Percentiles rank a stretch among this genome's conserved stretches.
Conservation (phyloP, 192 early-diverging fungal species). For the Rhizoclosmatium globosum region DNA sequence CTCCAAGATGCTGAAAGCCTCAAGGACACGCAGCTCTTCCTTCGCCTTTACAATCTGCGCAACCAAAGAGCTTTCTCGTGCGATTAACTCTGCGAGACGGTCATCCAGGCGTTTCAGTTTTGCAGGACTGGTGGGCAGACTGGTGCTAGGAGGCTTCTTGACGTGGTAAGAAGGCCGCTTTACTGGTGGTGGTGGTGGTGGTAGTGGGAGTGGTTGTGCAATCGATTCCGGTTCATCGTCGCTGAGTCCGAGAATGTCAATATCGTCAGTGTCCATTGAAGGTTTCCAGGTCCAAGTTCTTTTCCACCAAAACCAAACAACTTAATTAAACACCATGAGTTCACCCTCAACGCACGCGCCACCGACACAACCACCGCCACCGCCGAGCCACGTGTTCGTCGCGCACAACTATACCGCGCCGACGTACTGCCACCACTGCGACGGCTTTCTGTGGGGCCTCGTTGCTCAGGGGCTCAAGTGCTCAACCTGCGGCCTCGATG, state of each 20-base stretch:
- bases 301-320: no score
- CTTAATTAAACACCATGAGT: neutral
- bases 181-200: no score
- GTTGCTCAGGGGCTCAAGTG: conserved; percentile 72
- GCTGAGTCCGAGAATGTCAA: conserved; percentile 18
- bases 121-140: neutral
- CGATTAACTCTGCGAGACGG: neutral
- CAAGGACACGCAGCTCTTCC: neutral
- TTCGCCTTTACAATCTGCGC: neutral
- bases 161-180: no score
- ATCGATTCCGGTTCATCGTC: neutral
- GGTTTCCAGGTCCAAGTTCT: neutral
- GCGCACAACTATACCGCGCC: conserved; percentile 63
- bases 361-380: neutral
- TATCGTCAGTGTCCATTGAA: neutral
- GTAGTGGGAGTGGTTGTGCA: no score
- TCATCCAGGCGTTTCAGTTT: neutral
- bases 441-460: conserved; percentile 75
- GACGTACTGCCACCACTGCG: conserved; percentile 76
- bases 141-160: no score
- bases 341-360: neutral
- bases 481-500: conserved; percentile 23
- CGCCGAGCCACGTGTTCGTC: conserved; percentile 58
- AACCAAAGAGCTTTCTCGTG: neutral
- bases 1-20: neutral